Evolutionary conservation across 148 eudicot genomes (phyloP).

Genomic region (Gaultheria prostrata): DNA sequence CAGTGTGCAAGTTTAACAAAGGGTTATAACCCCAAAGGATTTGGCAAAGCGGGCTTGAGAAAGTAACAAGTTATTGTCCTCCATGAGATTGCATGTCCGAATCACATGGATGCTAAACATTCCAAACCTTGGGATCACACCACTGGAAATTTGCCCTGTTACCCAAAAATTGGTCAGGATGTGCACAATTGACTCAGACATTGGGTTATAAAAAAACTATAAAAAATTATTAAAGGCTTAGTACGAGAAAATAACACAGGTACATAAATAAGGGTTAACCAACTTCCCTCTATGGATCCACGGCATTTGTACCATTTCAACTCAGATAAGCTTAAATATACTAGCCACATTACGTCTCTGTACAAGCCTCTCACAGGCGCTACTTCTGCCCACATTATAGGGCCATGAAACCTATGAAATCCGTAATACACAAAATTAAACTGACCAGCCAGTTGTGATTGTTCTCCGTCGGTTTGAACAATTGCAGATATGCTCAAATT

Average conservation of each 20-base stretch:
- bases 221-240: background rate
- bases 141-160: too few relatives aligned
- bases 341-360: background rate
- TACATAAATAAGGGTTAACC: background rate
- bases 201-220: too few relatives aligned
- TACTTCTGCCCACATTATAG: background rate
- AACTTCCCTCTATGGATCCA: background rate
- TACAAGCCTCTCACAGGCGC: background rate
- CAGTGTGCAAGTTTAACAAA: background rate
- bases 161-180: too few relatives aligned
- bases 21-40: background rate
- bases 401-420: background rate
- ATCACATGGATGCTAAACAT: too few relatives aligned
- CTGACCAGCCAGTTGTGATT: background rate
- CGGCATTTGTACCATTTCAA: background rate
- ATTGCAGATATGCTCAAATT: background rate
- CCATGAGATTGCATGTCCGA: too few relatives aligned
- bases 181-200: too few relatives aligned
- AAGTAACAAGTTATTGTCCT: too few relatives aligned
- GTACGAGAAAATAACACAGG: background rate
- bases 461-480: too few relatives aligned
- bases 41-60: too few relatives aligned
- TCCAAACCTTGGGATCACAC: too few relatives aligned
- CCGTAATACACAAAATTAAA: too few relatives aligned
- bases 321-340: background rate